Evolutionary conservation across 495 filamentous ascomycete species (phyloP), one percentile per base, ranked within the genome.

Genomic region (Neurospora sp.): DNA sequence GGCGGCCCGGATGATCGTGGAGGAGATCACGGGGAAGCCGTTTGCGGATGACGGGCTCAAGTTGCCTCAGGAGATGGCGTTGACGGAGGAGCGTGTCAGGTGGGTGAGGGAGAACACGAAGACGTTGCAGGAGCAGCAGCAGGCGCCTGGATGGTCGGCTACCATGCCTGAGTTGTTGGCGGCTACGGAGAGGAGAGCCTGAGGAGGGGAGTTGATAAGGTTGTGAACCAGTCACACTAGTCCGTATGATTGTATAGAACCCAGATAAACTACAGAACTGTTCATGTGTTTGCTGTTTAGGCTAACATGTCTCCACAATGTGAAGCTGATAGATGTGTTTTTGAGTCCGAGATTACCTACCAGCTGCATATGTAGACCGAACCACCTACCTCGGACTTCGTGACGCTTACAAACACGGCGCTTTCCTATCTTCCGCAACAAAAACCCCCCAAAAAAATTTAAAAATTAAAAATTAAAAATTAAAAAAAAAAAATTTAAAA

Each of bases 1-100:
- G 11, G 90, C 87, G 71, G 93, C 90, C 3, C 88, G 89, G 73
- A 91, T 91, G 9, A 83, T 90, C 24, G 91, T 86, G 4, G 82
- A 85, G 38, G 89, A 93, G 90, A 84, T 94, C 62, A 74, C 88
- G 40, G 82, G 76, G 24, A 81, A 83, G 1, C 24, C 24, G 11
- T 15, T 66, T 31, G n/a, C 19, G 4, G 36, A 59, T 11, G 24
- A 21, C 2, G 71, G 73, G 21, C 77, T 79, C 70, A 74, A 78
- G 34, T 71, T 83, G 70, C 89, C 88, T 9, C 76, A 77, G 10
- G 82, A 84, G 75, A 85, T 87, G 81, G 74, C 82, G 39, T 75
- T 88, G 15, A 85, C 78, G 3, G 84, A 84, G 73, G 77, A 84
- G 54, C 74, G 85, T 48, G 73, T 85, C 3, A 72, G 72, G 39